Conservation (phyloP, 2,329 filamentous ascomycete species). For the Cladophialophora immunda region DNA sequence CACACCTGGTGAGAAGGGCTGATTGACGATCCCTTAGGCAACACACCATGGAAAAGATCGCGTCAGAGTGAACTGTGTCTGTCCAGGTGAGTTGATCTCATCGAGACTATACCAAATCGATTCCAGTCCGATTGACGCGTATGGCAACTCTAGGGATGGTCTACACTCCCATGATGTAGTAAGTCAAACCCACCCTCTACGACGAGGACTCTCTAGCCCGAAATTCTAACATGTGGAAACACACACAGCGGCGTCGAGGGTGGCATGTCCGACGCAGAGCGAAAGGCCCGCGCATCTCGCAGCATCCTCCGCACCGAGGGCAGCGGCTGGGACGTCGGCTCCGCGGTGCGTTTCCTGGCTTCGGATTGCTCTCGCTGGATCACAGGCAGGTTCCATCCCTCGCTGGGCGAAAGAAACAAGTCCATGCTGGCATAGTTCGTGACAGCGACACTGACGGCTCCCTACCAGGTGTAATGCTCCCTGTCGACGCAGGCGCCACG, state of each 20-base stretch:
- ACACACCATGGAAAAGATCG: conserved; percentile 60
- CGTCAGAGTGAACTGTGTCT: conserved; percentile 66
- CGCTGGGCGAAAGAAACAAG: background rate
- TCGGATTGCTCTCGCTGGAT: conserved; percentile 63
- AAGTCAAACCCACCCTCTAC: background rate
- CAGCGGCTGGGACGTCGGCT: conserved; percentile 62
- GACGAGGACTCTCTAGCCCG: background rate
- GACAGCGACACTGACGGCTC: background rate
- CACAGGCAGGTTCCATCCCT: conserved; percentile 48
- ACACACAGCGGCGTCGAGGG: conserved; percentile 47
- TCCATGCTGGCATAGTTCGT: background rate
- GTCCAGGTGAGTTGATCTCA: conserved; percentile 54
- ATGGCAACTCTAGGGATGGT: conserved; percentile 40
- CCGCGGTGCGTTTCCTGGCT: conserved; percentile 60
- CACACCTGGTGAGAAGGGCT: background rate
- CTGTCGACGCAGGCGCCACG: conserved; percentile 59
- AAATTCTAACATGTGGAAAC: background rate
- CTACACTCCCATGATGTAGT: conserved; percentile 62
- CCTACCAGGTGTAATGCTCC: conserved; percentile 48
- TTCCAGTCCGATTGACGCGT: background rate
- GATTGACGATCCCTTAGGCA: conserved; percentile 42
- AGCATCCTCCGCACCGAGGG: conserved; percentile 63
- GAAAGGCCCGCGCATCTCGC: conserved; percentile 58
- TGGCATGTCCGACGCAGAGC: conserved; percentile 60
- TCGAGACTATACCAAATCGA: background rate